Evolutionary conservation across 768 basidiomycete genomes (phyloP), one percentile per base, ranked within the genome.

Genomic region (Scleroderma bovista): DNA sequence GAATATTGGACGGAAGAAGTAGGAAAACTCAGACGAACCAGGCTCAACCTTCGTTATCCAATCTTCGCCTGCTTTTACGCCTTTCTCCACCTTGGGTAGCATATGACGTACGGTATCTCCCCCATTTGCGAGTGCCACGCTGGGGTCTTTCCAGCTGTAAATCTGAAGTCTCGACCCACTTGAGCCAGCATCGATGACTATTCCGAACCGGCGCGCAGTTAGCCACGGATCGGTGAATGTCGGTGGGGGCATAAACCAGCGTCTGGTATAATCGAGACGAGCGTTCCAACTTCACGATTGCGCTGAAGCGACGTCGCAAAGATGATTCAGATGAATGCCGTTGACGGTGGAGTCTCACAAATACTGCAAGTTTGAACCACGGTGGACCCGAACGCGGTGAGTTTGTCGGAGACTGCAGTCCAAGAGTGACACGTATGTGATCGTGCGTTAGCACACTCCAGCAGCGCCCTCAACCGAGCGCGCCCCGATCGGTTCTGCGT

Each of bases 171-270:
- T 75, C 5, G 95, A 97, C 24, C 96, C 96, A 20, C 93, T 97
- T 65, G 93, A 96, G 53, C 96, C 96, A 63, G 96, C 96, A 74
- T 99, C 96, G 68, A 99, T 91, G 54, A 98, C 93, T 52, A 98
- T 79, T 52, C 91, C 93, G 69, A 92, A 95, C 59, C 85, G 83
- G 57, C 92, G 83, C 48, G 81, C 82, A 52, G 77, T 70, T 49
- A 88, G 77, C 90, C 90, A 93, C 53, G 83, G 69, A 63, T 90
- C 81, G 57, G 75, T 75, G 47, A 72, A 78, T 51, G 77, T 80
- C 51, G 86, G 84, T 44, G 90, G 86, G 40, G 88, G 84, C 90
- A 93, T 90, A 59, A 63, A 65, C 63, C 44, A 56, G 31, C 43
- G 37, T 20, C 51, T 26, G 17, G 44, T 17, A 15, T 24, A 26